Base-by-base conservation (phyloP, 345 rosid genomes). In the Chamaenerion angustifolium region DNA sequence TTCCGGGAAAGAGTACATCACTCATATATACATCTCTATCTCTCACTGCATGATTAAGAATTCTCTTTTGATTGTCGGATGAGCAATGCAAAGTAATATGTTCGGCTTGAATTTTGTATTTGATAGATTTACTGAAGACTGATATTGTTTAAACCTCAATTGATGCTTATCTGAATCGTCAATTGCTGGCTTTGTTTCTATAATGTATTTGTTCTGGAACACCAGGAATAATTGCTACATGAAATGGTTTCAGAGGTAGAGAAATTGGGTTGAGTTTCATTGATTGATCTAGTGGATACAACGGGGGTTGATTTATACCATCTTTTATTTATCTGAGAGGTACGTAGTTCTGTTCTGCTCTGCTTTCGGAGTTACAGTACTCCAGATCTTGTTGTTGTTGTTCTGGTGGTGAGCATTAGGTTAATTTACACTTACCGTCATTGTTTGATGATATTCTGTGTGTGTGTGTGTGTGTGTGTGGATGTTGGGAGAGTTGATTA, bases 1-100 rank as follows among this genome's bases (percentile, higher is more conserved):
- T 64, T 74, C 95, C 46, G 98, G 98, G 54, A 86, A 86, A 51
- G 95, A 90, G 66, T 86, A 77, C 76, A 90, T 90, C 70, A 86
- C 98, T 68, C 83, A 86, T 16, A 95, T 85, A 61, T 46, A 25
- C 19, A 51, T 46, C 55, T 49, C 42, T 55, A 41, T 1, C 49
- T 44, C 50, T 15, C 8, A n/a, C 13, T 40, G 4, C 42, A 21
- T 19, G 18, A 19, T 44, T n/a, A 4, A 15, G 10, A 15, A 49
- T 45, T 25, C 18, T 57, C 15, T 18, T 62, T 44, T 16, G 37
- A 31, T 31, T 31, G 37, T 8, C 37, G 37, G 5, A 31, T 31
- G 37, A 31, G 5, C 37, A 31, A 5, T 3, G 37, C 10, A 0
- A 5, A 31, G 37, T 31, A 4, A 31, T 31, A 3, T 5, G 37